A percentile compares a stretch with the other conserved stretches of the same genome.
phyloP scores from a whole-genome alignment of 2,329 filamentous ascomycete genomes.

The Fusarium liriodendri region DNA sequence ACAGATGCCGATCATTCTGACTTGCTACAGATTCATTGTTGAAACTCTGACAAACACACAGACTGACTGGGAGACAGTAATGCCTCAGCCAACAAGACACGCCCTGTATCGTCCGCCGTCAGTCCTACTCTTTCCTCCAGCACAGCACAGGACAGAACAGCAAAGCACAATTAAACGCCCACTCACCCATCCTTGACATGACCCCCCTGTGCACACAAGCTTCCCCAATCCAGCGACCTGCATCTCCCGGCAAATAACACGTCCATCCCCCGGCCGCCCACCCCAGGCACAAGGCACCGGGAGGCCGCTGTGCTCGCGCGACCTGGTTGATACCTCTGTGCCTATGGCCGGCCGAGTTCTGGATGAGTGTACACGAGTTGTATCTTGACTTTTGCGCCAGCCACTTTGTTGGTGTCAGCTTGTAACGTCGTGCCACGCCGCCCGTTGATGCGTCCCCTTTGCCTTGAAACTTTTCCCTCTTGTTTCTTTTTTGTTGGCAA shows the following conservation, averaged over 20 bases:
- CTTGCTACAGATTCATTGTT: not conserved
- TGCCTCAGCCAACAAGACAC: not conserved
- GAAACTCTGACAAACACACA: not conserved
- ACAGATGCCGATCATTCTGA: not conserved
- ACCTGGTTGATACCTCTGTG: slow-evolving; percentile 7
- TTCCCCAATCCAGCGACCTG: slow-evolving; percentile 44
- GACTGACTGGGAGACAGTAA: not conserved
- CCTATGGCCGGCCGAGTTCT: not conserved
- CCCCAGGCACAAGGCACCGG: slow-evolving; percentile 36
- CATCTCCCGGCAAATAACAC: slow-evolving; percentile 34
- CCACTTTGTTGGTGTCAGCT: slow-evolving; percentile 8
- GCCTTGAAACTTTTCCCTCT: not conserved
- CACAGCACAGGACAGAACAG: not conserved
- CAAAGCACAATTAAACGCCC: not conserved
- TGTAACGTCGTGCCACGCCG: slow-evolving; percentile 23
- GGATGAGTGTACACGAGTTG: not conserved
- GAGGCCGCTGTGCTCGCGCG: slow-evolving; percentile 25
- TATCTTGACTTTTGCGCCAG: slow-evolving; percentile 7
- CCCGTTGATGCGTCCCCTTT: not conserved
- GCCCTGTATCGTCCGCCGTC: not conserved
- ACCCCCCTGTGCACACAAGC: slow-evolving; percentile 33
- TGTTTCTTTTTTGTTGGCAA: slow-evolving; percentile 3
- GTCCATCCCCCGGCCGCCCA: slow-evolving; percentile 12
- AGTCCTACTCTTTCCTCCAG: not conserved
- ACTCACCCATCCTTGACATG: slow-evolving; percentile 19